Evolutionary conservation across 352 stramenopile genomes (phyloP), one percentile per base, ranked within the genome.

Genomic region (Globisporangium middletonii): DNA sequence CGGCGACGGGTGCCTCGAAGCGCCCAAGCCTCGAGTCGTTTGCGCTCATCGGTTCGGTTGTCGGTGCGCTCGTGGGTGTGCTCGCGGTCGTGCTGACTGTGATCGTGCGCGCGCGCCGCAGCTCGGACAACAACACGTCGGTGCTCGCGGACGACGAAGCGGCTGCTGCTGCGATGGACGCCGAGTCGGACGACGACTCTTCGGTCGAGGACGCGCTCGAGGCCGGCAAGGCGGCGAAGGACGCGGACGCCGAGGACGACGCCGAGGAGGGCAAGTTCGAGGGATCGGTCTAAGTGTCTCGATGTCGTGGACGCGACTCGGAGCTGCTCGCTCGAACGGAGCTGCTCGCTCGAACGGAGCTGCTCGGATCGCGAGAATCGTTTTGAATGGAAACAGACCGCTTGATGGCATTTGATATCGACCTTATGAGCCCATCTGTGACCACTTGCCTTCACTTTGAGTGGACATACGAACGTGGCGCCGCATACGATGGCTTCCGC

Each of bases 241-340:
- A 69, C 7, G 59, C 60, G 41, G 64, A 63, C 45, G 58, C 68
- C 23, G 62, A 69, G 7, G 46, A 71, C 8, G 65, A 55, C 43
- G 67, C 73, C 41, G 59, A 62, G 48, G 73, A 83, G 64, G 73
- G 73, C 67, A 80, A 75, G 60, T 83, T 83, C 30, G 69, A 79
- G 28, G 73, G 73, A 49, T 73, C 73, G 16, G 73, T 77, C 57
- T 83, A 75, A 83, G 49, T 41, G 19, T 58, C 41, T 45, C 41
- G 41, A 45, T 11, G 41, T 45, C 41, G 13, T 44, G 4, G 41
- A 45, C 15, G 8, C 5, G 33, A 38, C 33, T 38, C 33, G 33
- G 33, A 38, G 33, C 33, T 38, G 33, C 33, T 38, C 33, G 33
- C 33, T 35, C 30, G 8, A 5, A 4, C 8, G 30, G 30, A 35